phyloP scores from a whole-genome alignment of 345 rosid species.

The Turritis glabra region DNA sequence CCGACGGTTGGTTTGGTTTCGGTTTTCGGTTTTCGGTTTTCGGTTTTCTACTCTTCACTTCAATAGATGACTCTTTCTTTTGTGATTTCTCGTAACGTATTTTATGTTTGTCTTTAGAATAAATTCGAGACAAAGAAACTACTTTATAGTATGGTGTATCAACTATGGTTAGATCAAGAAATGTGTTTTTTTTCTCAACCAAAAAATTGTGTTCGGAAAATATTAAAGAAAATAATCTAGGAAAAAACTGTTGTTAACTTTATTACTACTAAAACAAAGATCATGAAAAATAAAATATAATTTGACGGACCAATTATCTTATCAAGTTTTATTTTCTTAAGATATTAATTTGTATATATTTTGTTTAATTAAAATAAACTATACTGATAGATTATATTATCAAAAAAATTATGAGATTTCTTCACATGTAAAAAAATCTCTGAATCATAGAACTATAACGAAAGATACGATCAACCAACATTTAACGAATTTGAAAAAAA shows the following conservation, averaged over 20 bases:
- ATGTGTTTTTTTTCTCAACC: background rate
- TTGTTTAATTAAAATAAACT: too few relatives aligned
- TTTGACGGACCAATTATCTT: too few relatives aligned
- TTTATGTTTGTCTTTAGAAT: constrained; percentile 13
- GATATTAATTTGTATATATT: too few relatives aligned
- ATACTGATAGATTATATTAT: too few relatives aligned
- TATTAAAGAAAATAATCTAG: background rate
- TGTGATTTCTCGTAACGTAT: background rate
- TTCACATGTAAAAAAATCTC: too few relatives aligned
- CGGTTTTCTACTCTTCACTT: background rate
- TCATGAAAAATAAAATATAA: too few relatives aligned
- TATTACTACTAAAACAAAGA: too few relatives aligned
- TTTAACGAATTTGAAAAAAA: too few relatives aligned
- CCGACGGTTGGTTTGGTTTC: constrained; percentile 16
- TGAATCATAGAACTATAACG: too few relatives aligned
- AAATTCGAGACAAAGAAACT: background rate
- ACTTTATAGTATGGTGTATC: background rate
- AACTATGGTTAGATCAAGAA: background rate
- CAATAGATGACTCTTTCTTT: background rate
- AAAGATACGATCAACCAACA: too few relatives aligned
- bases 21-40: background rate
- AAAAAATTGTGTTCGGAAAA: background rate
- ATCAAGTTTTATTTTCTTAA: too few relatives aligned
- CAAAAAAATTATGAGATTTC: too few relatives aligned
- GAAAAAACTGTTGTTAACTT: background rate